Evolutionary conservation across 768 basidiomycete genomes (phyloP).

Genomic region (Favolaschia claudopus): DNA sequence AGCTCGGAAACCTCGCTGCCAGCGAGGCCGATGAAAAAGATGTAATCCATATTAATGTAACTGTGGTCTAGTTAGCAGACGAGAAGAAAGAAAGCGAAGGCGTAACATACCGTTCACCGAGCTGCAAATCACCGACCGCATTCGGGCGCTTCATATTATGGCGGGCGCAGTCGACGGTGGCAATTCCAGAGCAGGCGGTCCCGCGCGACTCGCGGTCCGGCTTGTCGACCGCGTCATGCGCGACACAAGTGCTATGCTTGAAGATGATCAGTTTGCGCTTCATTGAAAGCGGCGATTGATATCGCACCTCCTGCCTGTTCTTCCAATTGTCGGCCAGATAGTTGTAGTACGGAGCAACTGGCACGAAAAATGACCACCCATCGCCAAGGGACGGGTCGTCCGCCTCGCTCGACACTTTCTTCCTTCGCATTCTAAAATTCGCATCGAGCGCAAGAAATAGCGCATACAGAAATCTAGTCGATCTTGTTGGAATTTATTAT

Average conservation of each 20-base stretch:
- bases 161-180: constrained; percentile 22
- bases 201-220: constrained; percentile 10
- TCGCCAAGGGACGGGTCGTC: constrained; percentile 19
- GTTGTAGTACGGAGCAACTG: constrained; percentile 1
- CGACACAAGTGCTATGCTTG: constrained; percentile 8
- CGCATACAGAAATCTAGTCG: constrained; percentile 13
- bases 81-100: neutral
- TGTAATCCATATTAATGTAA: constrained; percentile 33
- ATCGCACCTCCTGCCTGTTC: neutral
- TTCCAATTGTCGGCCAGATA: neutral
- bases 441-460: constrained; percentile 28
- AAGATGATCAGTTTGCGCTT: neutral
- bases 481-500: too few relatives aligned
- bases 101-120: constrained; percentile 22
- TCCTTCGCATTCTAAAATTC: constrained; percentile 27
- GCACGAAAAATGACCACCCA: constrained; percentile 24
- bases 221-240: neutral
- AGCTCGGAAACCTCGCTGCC: constrained; percentile 11
- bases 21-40: constrained; percentile 29
- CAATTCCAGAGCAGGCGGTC: constrained; percentile 25
- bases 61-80: neutral
- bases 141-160: constrained; percentile 19
- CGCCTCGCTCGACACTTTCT: constrained; percentile 15
- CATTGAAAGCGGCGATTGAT: neutral
- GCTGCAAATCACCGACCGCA: constrained; percentile 25